Evolutionary conservation across 2,329 filamentous ascomycete genomes (phyloP).

Genomic region (Coniella lustricola): DNA sequence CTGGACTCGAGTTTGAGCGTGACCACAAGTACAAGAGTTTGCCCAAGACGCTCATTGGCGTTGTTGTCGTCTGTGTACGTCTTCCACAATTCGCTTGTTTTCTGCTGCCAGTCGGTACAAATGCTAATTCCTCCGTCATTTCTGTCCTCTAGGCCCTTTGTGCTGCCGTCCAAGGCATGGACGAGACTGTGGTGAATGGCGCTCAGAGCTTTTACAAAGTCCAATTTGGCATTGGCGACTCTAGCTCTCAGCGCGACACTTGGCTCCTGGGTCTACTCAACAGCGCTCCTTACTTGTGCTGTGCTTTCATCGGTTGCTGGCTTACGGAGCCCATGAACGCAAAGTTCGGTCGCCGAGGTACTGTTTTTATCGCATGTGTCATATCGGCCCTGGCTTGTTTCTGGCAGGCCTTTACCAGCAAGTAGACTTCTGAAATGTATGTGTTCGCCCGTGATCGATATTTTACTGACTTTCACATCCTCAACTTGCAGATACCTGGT

Average conservation of each 20-base stretch:
- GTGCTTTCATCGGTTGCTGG: slow-evolving; percentile 65
- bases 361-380: slow-evolving; percentile 61
- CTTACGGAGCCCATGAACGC: slow-evolving; percentile 66
- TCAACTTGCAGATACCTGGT: slow-evolving; percentile 40
- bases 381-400: slow-evolving; percentile 48
- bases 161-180: slow-evolving; percentile 66
- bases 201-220: slow-evolving; percentile 58
- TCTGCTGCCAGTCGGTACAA: too few relatives aligned
- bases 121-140: not conserved
- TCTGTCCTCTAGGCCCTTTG: slow-evolving; percentile 51
- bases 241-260: slow-evolving; percentile 38
- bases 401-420: slow-evolving; percentile 37
- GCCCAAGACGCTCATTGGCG: slow-evolving; percentile 56
- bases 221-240: slow-evolving; percentile 52
- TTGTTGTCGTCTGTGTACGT: slow-evolving; percentile 45
- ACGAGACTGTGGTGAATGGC: slow-evolving; percentile 64
- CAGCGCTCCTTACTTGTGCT: slow-evolving; percentile 56
- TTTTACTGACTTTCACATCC: not conserved
- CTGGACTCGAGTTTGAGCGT: slow-evolving; percentile 52
- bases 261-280: slow-evolving; percentile 55
- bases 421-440: not conserved
- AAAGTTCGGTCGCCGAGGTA: slow-evolving; percentile 61
- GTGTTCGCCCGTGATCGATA: too few relatives aligned
- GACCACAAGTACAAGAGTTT: slow-evolving; percentile 61
- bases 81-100: not conserved